These are phyloP conservation scores for Ceratocystis huliohia DNA, from an alignment of 2,329 filamentous ascomycete species.

Conservation along the genomic window DNA sequence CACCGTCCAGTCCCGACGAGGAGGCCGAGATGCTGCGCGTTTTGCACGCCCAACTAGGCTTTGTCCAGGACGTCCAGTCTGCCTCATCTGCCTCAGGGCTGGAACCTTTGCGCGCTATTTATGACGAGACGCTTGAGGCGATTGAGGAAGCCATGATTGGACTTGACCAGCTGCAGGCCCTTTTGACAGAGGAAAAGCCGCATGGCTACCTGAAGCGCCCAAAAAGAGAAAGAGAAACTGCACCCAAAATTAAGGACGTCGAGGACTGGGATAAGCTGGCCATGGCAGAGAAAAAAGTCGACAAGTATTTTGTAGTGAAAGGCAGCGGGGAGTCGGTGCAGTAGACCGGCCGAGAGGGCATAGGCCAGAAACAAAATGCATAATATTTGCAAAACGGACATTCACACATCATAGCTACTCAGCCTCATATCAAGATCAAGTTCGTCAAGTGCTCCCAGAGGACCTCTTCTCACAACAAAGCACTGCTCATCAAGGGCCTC, in stretches of 20 bases:
- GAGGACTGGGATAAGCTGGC: conserved; percentile 61
- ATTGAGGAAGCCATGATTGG: conserved; percentile 48
- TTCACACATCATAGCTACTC: too few species aligned
- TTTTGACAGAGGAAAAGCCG: conserved; percentile 47
- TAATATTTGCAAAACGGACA: too few species aligned
- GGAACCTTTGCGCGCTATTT: conserved; percentile 61
- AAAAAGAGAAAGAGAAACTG: background rate
- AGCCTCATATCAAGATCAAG: too few species aligned
- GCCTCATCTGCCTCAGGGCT: conserved; percentile 50
- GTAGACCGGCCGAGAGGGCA: conserved; percentile 3
- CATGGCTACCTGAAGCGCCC: conserved; percentile 43
- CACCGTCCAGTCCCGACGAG: conserved; percentile 48
- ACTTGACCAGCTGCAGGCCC: conserved; percentile 42
- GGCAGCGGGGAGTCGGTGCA: conserved; percentile 35
- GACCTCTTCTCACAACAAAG: too few species aligned
- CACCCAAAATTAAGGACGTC: conserved; percentile 22
- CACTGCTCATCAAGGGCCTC: background rate
- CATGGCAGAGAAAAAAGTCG: conserved; percentile 51
- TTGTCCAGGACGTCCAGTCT: conserved; percentile 73
- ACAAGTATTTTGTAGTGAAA: conserved; percentile 67
- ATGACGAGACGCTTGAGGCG: conserved; percentile 61
- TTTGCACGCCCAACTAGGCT: conserved; percentile 71
- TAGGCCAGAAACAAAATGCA: background rate
- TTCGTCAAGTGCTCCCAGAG: too few species aligned
- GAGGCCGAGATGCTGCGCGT: conserved; percentile 60